Base-by-base conservation (phyloP, 2,329 filamentous ascomycete species). In the Nannizziopsis barbatae region DNA sequence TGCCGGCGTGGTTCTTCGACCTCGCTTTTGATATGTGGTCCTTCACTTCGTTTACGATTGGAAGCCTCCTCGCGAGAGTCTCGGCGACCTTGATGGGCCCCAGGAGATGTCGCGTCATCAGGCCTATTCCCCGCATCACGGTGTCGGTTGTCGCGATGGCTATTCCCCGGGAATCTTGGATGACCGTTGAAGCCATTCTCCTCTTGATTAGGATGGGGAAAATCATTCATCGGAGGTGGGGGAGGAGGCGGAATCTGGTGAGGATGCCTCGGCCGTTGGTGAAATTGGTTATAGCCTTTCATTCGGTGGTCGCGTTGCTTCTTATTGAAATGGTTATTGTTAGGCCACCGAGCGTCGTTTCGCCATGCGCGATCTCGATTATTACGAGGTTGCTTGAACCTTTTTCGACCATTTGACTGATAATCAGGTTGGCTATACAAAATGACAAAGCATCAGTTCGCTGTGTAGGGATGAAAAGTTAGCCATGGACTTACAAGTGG, bases 1-100 rank as follows among this genome's bases (percentile, higher is more conserved):
- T 63, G 61, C 42, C 58, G 58, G 51, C 58, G 52, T 42, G 56
- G 55, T 32, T 60, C 60, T 18, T 54, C 52, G 20, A 58, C 56
- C 42, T 47, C 49, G 30, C 54, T 55, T 14, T 56, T 53, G 38
- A 50, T 52, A 48, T 55, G 50, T 52, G 55, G 45, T 33, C 42
- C 42, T 42, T 45, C 40, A 44, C 40, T 38, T 40, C 50, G 52
- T 39, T 55, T 54, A 49, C 54, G 46, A 27, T 27, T 7, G 22
- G 22, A 27, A 27, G 7, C 22, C 22, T 27, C 22, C 22, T 27
- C 22, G 22, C 22, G 22, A 7, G 22, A 27, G 22, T 27, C 22
- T 7, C 22, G 22, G 7, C 22, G 22, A 7, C 22, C 22, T 27
- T 27, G 22, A 27, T 27, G 22, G 4, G 22, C 22, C 7, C 22